Percentiles rank a stretch among this genome's conserved stretches.
Conservation (phyloP, 1,139 yeast species). For the Scheffersomyces segobiensis region DNA sequence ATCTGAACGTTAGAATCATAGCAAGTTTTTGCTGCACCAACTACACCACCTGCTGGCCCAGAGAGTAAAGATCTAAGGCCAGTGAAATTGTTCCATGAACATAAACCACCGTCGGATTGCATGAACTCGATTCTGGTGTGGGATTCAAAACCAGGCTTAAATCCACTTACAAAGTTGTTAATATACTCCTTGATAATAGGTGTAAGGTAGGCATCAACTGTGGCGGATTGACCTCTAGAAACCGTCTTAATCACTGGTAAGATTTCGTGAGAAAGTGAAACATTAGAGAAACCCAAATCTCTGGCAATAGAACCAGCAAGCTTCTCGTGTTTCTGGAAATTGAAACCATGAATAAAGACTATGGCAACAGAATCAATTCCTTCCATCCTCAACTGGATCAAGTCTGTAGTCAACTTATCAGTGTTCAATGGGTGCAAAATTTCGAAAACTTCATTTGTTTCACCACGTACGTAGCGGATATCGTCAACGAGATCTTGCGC, state of each 20-base stretch:
- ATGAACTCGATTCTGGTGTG: constrained; percentile 44
- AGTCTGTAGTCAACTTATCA: constrained; percentile 34
- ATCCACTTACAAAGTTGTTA: constrained; percentile 59
- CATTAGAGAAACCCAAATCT: constrained; percentile 52
- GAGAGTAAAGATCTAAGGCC: constrained; percentile 54
- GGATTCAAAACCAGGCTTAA: constrained; percentile 43
- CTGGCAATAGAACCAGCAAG: constrained; percentile 58
- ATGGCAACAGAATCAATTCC: constrained; percentile 71
- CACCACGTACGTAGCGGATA: constrained; percentile 39
- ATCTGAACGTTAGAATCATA: constrained; percentile 37
- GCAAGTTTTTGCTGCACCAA: constrained; percentile 53
- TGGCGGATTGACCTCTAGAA: constrained; percentile 69
- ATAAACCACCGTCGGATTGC: constrained; percentile 62
- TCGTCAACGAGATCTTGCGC: constrained; percentile 17
- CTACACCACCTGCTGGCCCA: constrained; percentile 65
- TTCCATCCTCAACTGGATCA: constrained; percentile 44
- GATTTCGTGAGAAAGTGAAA: constrained; percentile 64
- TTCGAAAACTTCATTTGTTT: constrained; percentile 64
- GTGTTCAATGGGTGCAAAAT: constrained; percentile 51
- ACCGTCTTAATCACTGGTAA: constrained; percentile 76
- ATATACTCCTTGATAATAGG: constrained; percentile 70
- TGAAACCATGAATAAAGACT: constrained; percentile 68
- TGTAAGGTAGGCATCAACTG: constrained; percentile 76
- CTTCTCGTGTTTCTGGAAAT: constrained; percentile 65
- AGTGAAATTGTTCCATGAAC: constrained; percentile 47